A percentile compares a stretch with the other conserved stretches of the same genome.
These are phyloP conservation scores for Diaporthe caulivora DNA, from an alignment of 2,329 filamentous ascomycete genomes.

Conservation along the genomic window DNA sequence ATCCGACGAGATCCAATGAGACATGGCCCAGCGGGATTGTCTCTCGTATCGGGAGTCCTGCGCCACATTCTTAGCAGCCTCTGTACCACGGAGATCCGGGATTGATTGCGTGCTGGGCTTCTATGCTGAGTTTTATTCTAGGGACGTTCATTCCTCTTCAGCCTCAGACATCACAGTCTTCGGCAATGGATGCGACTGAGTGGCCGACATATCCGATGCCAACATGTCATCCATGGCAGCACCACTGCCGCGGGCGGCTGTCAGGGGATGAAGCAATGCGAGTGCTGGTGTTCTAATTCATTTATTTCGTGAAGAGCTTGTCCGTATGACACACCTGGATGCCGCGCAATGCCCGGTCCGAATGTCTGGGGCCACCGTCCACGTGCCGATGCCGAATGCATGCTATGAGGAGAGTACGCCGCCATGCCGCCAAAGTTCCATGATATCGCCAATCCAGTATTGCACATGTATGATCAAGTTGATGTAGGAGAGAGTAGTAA, in stretches of 20 bases:
- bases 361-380: not conserved
- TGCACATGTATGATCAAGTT: slow-evolving; percentile 1
- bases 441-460: slow-evolving; percentile 11
- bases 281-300: not conserved
- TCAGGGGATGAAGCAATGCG: too few species aligned
- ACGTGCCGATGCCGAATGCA: slow-evolving; percentile 12
- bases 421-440: slow-evolving; percentile 3
- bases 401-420: slow-evolving; percentile 14
- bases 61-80: slow-evolving; percentile 1
- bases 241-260: not conserved
- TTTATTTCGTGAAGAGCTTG: slow-evolving; percentile 4
- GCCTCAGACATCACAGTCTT: not conserved
- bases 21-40: slow-evolving; percentile 4
- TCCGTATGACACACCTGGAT: slow-evolving; percentile 8
- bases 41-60: slow-evolving; percentile 20
- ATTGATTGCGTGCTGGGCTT: not conserved
- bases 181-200: not conserved
- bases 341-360: not conserved
- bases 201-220: not conserved
- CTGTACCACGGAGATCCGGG: not conserved
- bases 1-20: not conserved
- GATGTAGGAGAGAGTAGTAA: not conserved
- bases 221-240: not conserved
- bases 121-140: not conserved
- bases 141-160: not conserved